Evolutionary conservation across 805 yeast species (phyloP), one percentile per base, ranked within the genome.

Genomic region (Ogataea glucozyma): DNA sequence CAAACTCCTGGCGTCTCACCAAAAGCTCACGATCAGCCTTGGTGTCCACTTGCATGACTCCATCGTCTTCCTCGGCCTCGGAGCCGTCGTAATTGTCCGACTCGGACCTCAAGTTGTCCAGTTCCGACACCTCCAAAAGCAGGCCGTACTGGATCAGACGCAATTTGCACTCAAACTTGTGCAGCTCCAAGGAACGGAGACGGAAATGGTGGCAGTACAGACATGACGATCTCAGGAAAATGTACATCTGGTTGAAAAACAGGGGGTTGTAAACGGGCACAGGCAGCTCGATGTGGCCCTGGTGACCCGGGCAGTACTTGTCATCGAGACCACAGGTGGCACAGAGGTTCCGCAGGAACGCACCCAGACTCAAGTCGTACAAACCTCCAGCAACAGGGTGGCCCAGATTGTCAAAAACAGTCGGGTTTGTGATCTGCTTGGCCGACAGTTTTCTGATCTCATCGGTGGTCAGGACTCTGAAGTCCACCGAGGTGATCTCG

Each of bases 211-310:
- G 95, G 69, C 99, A 93, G 69, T 81, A 89, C 40, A 93, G 72
- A 75, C 99, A 93, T 14, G 90, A 67, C 33, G 89, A 75, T 62
- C 98, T 76, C 60, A 95, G 72, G 56, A 84, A 81, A 47, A 87
- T 77, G 71, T 83, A 93, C 74, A 93, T 72, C 67, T 91, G 97
- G 60, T 81, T 79, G 79, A 95, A 93, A 60, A 95, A 93, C 54
- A 93, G 69, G 14, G 99, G 98, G 62, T 88, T 91, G 72, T 88
- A 93, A 32, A 88, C 95, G 4, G 98, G 96, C 31, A 89, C 83
- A 5, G 99, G 99, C 51, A 93, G 75, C 64, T 91, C 97, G 51
- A 93, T 89, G 65, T 93, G 99, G 48, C 99, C 99, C 65, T 89
- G 88, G 65, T 93, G 99, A 35, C 99, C 99, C 4, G 97, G 97